Base-by-base conservation (phyloP, 139 green algal species). In the Protoeuglena noctilucae region DNA sequence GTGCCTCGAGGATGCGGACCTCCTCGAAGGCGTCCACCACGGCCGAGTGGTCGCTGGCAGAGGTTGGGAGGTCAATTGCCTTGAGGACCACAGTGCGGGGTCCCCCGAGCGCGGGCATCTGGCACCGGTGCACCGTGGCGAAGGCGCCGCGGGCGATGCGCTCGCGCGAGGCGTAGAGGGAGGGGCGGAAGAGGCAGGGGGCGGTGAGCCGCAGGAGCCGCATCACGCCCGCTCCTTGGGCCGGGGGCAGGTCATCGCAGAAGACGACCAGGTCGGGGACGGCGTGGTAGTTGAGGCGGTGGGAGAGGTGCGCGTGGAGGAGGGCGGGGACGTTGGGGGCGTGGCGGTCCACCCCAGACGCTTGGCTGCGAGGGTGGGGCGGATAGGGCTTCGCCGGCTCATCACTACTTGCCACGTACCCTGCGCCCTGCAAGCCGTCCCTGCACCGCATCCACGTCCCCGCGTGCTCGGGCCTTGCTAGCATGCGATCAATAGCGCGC, bases 21-120 rank as follows among this genome's bases (percentile, higher is more conserved):
- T 93, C 82, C 0, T 51, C 70, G 48, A 75, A 82, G 23, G 84
- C 54, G 52, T 90, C 81, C 14, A 69, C 69, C 48, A 50, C 29
- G 39, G 12, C 34, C 9, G 9, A 43, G 34, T 59, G 57, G 51
- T 88, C 79, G 30, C 74, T 66, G 1, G 65, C 34, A 27, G 64
- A 60, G 0, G 24, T 6, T 0, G 80, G 78, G 28, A 82, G 56
- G 62, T 85, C 76, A 4, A 85, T 56, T 17, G 75, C 54, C 60
- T 87, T 84, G 27, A 84, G 53, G 19, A 62, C 69, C 21, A 67
- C 61, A 3, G 24, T 31, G 23, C 30, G 31, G 23, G 34, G 34
- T 7, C 34, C 5, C 7, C 53, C 40, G 2, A 50, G 24, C 3
- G 46, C 29, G 7, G 51, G 53, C 29, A 54, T n/a, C 18, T n/a